Percentiles rank a stretch among this genome's conserved stretches.
Conservation (phyloP, 305 asterid species). For the Lippia alba region DNA sequence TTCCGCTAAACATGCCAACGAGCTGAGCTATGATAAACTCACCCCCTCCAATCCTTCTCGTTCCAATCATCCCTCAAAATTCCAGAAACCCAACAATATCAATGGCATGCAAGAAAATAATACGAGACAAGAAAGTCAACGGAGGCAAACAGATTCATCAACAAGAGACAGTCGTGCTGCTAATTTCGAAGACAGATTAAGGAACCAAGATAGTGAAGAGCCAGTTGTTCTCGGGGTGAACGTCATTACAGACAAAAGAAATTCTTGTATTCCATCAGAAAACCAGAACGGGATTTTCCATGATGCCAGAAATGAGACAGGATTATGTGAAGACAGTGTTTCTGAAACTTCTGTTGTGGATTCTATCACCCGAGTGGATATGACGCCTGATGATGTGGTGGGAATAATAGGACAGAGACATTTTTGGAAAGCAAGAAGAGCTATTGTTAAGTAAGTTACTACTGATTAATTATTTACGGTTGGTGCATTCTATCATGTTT, state of each 20-base stretch:
- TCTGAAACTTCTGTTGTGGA: slow-evolving; percentile 72
- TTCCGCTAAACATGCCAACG: slow-evolving; percentile 24
- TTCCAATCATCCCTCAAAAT: slow-evolving; percentile 24
- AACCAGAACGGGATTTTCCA: slow-evolving; percentile 34
- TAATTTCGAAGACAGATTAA: slow-evolving; percentile 21
- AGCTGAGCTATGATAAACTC: slow-evolving; percentile 26
- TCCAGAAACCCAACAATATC: slow-evolving; percentile 29
- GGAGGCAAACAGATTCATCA: slow-evolving; percentile 31
- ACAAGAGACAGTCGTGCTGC: neutral
- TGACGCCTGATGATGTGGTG: slow-evolving; percentile 88
- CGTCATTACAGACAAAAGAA: slow-evolving; percentile 36
- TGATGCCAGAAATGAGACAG: slow-evolving; percentile 41
- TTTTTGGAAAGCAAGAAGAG: slow-evolving; percentile 90
- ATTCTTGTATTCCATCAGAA: slow-evolving; percentile 38
- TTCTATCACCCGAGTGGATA: slow-evolving; percentile 48
- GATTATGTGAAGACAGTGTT: slow-evolving; percentile 45
- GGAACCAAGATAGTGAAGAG: slow-evolving; percentile 8
- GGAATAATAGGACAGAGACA: slow-evolving; percentile 78
- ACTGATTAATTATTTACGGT: neutral
- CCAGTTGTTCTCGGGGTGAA: slow-evolving; percentile 31
- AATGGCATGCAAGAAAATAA: slow-evolving; percentile 16
- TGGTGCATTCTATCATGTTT: neutral
- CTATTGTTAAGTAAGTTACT: slow-evolving; percentile 73
- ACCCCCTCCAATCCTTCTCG: too few relatives aligned
- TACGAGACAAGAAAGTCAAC: slow-evolving; percentile 34